Percentiles rank a stretch among this genome's conserved stretches.
Evolutionary conservation across 306 rosid genomes (phyloP).

Genomic region (Carpinus fangiana): DNA sequence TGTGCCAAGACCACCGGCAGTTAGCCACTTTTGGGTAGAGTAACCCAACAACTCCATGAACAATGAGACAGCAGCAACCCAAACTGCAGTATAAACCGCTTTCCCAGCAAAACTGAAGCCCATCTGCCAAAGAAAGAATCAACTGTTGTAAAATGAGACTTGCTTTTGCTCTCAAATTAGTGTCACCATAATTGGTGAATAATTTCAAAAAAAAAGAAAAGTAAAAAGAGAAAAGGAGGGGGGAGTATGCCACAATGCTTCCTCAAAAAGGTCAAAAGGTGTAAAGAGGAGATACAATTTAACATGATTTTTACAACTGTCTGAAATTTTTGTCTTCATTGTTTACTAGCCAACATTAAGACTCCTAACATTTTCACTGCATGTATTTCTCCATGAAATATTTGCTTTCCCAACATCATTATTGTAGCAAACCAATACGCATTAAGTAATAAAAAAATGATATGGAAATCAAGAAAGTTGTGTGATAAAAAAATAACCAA

Average conservation of each 20-base stretch:
- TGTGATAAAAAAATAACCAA: conserved; percentile 34
- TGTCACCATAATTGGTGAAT: conserved; percentile 12
- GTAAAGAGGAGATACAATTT: background rate
- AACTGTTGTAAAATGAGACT: conserved; percentile 21
- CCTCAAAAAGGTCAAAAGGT: background rate
- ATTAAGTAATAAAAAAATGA: conserved; percentile 15
- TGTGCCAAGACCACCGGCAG: conserved; percentile 99
- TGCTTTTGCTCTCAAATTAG: background rate
- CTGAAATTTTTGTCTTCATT: conserved; percentile 13
- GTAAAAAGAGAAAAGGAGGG: background rate
- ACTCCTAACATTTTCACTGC: conserved; percentile 24
- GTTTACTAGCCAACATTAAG: background rate
- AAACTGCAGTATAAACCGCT: conserved; percentile 83
- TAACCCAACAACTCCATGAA: conserved; percentile 98
- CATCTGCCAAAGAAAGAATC: conserved; percentile 56
- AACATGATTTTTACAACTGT: background rate
- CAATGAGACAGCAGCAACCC: conserved; percentile 96
- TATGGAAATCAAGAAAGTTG: conserved; percentile 16
- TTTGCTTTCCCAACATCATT: conserved; percentile 10
- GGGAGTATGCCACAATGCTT: conserved; percentile 11
- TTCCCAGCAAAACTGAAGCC: conserved; percentile 95
- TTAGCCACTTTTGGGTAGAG: conserved; percentile 96
- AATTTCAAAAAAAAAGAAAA: conserved; percentile 24
- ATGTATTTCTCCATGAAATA: conserved; percentile 14
- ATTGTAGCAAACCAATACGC: conserved; percentile 21